Base-by-base conservation (phyloP, 768 basidiomycete genomes). In the Paxillus ammoniavirescens region DNA sequence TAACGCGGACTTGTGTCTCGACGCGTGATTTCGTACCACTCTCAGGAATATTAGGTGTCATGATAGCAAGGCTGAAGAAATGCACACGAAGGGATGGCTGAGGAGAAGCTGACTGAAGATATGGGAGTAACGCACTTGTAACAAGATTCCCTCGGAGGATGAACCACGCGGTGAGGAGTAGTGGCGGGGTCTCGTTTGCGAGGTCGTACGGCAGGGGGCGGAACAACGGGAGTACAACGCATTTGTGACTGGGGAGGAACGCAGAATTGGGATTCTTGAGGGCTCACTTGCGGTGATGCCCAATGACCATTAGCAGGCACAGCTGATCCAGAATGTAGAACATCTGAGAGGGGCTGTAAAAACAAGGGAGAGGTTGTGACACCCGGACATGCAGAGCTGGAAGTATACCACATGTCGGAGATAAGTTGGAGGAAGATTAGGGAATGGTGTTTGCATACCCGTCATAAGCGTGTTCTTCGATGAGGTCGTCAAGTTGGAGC, bases 1-100 rank as follows among this genome's bases (percentile, higher is more conserved):
- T 82, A 38, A 95, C 82, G 65, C 93, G 85, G 46, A 96, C 86
- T 75, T 96, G 93, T 3, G 93, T 96, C 69, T 96, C 93, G n/a
- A 96, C 93, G 33, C 93, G 83, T 44, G 90, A 93, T 71, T 96
- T 95, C 13, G 93, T 86, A 23, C 93, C 93, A 42, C 76, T 73
- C 61, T 83, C 82, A 5, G 93, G 92, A 50, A 96, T 84, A 63
- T 84, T 91, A 18, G 91, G 89, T 41, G 92, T 83, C 66, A 91
- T 77, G 53, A 96, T 88, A 23, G 89, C 80, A 52, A 93, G 79
- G 62, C 91, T 93, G 61, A 37, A 7, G 21, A 65, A 53, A 38
- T 42, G 9, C 21, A 46, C 48, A 18, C 26, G 8, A 49, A 49
- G 42, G 42, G 14, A 43, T 30, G 54, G 52, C 54, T 36, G 50